Evolutionary conservation across 2,329 filamentous ascomycete genomes (phyloP), one percentile per base, ranked within the genome.

Genomic region (Colletotrichum melonis): DNA sequence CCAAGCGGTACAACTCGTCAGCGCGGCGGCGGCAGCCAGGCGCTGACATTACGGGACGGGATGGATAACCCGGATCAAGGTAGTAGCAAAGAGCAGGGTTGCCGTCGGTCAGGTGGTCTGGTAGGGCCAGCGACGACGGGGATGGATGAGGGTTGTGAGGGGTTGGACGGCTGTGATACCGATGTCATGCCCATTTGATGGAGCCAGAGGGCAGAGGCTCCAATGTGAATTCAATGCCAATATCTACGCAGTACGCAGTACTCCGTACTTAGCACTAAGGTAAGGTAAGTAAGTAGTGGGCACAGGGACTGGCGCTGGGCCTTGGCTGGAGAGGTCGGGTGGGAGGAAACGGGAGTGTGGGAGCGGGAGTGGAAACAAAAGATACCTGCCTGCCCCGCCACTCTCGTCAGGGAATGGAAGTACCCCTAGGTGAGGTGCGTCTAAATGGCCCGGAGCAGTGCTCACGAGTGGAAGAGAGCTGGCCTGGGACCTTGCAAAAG

Each of bases 91-190:
- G 30, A 63, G 16, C 70, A 69, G 66, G 67, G 70, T 63, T 59
- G 30, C 46, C n/a, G 59, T 38, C 52, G 58, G 70, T 73, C 66
- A 73, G 70, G 66, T 73, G 70, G 38, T 70, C 66, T 35, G 55
- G 66, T 64, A 64, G 46, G 67, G 52, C 42, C 66, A 59, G 65
- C 28, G 58, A 38, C 35, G 32, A 54, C 19, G 42, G 22, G 52
- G 55, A 28, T 35, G 49, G 49, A 38, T 24, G 58, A 72, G 22
- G 57, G 35, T 46, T 28, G 46, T 64, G 62, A 64, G 49, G 62
- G 62, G 49, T 54, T 54, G 60, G 46, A 11, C 52, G 30, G 62
- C 42, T 26, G 30, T 26, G 42, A 63, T 49, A 11, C 26, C 60
- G 42, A 52, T 7, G 60, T 2, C 16, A 52, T 63, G 38, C 60